Conservation (phyloP, 768 basidiomycete species). For the Phylloporus sp. region DNA sequence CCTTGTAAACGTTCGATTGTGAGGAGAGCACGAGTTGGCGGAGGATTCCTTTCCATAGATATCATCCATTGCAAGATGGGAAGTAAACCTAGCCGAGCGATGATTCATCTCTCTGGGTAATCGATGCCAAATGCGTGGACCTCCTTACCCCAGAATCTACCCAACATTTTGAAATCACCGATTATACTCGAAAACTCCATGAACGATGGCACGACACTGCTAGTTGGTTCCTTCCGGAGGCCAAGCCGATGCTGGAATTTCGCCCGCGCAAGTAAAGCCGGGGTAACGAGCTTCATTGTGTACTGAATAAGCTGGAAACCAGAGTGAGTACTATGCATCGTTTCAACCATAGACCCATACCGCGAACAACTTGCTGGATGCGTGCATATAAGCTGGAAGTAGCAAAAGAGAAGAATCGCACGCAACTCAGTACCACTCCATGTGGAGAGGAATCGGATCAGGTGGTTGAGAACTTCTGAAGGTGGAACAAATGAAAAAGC, state of each 20-base stretch:
- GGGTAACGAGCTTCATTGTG: slow-evolving; percentile 63
- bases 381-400: slow-evolving; percentile 8
- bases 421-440: slow-evolving; percentile 86
- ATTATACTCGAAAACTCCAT: slow-evolving; percentile 53
- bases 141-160: slow-evolving; percentile 75
- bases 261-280: slow-evolving; percentile 63
- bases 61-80: slow-evolving; percentile 81
- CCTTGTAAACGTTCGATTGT: slow-evolving; percentile 78
- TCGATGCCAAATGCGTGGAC: not conserved
- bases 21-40: slow-evolving; percentile 64
- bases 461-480: slow-evolving; percentile 65
- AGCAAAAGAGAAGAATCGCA: slow-evolving; percentile 21
- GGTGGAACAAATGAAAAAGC: slow-evolving; percentile 55
- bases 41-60: slow-evolving; percentile 65
- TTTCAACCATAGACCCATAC: slow-evolving; percentile 31
- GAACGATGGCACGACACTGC: slow-evolving; percentile 49
- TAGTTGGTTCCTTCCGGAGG: slow-evolving; percentile 48
- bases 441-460: slow-evolving; percentile 72
- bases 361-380: slow-evolving; percentile 68
- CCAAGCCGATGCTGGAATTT: slow-evolving; percentile 66
- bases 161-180: slow-evolving; percentile 67
- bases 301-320: slow-evolving; percentile 64
- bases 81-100: slow-evolving; percentile 51
- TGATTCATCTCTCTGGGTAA: not conserved
- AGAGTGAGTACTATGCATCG: not conserved